Base-by-base conservation (phyloP, 257 asterid genomes). In the Galeopsis tetrahit region DNA sequence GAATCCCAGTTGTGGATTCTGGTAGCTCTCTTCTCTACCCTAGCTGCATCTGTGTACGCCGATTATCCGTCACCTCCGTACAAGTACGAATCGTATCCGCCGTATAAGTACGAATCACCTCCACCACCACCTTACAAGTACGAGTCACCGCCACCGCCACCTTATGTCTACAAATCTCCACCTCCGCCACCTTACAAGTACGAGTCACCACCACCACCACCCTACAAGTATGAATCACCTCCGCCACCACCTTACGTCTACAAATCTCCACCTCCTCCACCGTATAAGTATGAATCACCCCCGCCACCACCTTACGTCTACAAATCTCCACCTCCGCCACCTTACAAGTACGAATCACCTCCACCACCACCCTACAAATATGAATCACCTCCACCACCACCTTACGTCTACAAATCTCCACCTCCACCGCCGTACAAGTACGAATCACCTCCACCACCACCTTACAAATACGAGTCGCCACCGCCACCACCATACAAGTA, bases 1-100 rank as follows among this genome's bases (percentile, higher is more conserved):
- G 52, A 56, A 59, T 58, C 71, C 75, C 68, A 42, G 3, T 17
- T 60, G 17, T 42, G 75, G 82, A 69, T 73, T 68, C 63, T 78
- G 10, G 5, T 68, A 42, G 75, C 75, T 61, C 56, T 72, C 73
- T 31, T 72, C 62, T 33, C 40, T 71, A 53, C 49, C 11, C 11
- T 72, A 17, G 48, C 17, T 60, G 78, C 68, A 10, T 33, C 21
- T 33, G 53, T 53, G 35, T 42, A 8, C n/a, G 78, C 75, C 0
- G 53, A 63, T 31, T 65, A 39, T 42, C 8, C 68, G 2, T 53
- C 52, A 17, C 36, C 65, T 5, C 65, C 69, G 1, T 42, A 64
- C 4, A 57, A 57, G 3, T 57, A 57, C 1, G 21, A 57, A 3
- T 10, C 56, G 10, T 52, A 52, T 52, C 59, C 59, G 17, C 69